Percentiles rank a stretch among this genome's conserved stretches.
Evolutionary conservation across 148 eudicot species (phyloP).

Genomic region (Agrostemma githago): DNA sequence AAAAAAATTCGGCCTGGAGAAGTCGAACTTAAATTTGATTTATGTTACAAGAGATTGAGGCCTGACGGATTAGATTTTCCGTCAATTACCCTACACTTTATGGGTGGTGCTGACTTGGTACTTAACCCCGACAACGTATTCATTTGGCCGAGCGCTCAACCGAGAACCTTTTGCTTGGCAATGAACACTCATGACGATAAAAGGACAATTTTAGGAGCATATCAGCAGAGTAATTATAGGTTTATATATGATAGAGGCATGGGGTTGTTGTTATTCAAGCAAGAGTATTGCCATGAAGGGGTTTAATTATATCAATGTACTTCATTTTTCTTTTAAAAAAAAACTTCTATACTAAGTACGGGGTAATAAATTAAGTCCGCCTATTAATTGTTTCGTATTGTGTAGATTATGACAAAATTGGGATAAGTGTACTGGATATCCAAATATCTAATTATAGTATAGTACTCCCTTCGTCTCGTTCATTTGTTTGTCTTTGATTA

Average conservation of each 20-base stretch:
- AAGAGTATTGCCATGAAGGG: neutral
- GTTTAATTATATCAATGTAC: neutral
- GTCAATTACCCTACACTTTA: neutral
- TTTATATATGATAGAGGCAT: constrained; percentile 9
- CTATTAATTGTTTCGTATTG: no score
- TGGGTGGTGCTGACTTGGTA: neutral
- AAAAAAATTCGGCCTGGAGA: no score
- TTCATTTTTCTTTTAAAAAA: no score
- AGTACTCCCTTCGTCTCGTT: no score
- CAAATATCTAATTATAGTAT: no score
- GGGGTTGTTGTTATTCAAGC: neutral
- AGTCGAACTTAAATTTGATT: neutral
- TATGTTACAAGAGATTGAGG: neutral
- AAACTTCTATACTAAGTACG: no score
- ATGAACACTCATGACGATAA: neutral
- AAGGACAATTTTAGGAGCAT: constrained; percentile 1
- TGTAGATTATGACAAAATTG: no score
- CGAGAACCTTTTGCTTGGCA: constrained; percentile 5
- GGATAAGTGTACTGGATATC: no score
- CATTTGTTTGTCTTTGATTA: no score
- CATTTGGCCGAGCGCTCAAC: neutral
- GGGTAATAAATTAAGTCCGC: no score
- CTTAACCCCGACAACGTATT: neutral
- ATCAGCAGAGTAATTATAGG: constrained; percentile 11
- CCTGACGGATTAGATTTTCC: no score